Percentiles rank a stretch among this genome's conserved stretches.
Evolutionary conservation across 75 land plant species (phyloP).

Genomic region (Pinus albicaulis): DNA sequence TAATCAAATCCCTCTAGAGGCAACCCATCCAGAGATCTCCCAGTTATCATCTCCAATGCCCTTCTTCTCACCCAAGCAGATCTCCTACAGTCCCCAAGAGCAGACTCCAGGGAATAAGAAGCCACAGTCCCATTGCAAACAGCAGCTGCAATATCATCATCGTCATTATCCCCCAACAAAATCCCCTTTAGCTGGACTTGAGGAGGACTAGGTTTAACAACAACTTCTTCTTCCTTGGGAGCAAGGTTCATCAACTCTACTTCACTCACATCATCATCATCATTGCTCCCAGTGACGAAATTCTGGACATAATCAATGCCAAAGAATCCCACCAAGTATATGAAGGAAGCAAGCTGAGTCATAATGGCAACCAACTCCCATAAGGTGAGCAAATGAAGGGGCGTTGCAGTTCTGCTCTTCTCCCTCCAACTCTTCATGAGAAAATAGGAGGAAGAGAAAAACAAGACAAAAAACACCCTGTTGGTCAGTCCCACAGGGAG

Average conservation of each 20-base stretch:
- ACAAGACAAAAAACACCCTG: constrained; percentile 58
- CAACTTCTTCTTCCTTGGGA: constrained; percentile 4
- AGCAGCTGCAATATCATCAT: constrained; percentile 47
- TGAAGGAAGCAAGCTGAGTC: constrained; percentile 59
- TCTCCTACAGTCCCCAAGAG: constrained; percentile 59
- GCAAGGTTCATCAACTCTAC: neutral
- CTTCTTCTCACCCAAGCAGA: constrained; percentile 54
- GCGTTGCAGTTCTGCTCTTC: constrained; percentile 67
- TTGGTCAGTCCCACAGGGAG: constrained; percentile 66
- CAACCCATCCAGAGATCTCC: constrained; percentile 55
- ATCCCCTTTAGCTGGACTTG: constrained; percentile 13
- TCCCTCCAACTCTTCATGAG: constrained; percentile 82
- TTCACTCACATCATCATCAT: constrained; percentile 3
- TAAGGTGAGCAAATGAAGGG: constrained; percentile 60
- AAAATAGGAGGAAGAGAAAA: constrained; percentile 53
- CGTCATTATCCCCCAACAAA: constrained; percentile 22
- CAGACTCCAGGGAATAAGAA: constrained; percentile 61
- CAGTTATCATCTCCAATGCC: constrained; percentile 48
- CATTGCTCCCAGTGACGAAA: constrained; percentile 13
- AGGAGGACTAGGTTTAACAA: neutral
- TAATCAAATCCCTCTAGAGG: constrained; percentile 77
- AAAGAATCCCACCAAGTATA: constrained; percentile 83
- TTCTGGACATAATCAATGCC: constrained; percentile 79
- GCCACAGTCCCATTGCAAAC: constrained; percentile 45
- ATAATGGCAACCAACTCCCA: constrained; percentile 62